A percentile compares a stretch with the other conserved stretches of the same genome.
Evolutionary conservation across 1,139 yeast species (phyloP).

Genomic region (Zygosaccharomyces sapae): DNA sequence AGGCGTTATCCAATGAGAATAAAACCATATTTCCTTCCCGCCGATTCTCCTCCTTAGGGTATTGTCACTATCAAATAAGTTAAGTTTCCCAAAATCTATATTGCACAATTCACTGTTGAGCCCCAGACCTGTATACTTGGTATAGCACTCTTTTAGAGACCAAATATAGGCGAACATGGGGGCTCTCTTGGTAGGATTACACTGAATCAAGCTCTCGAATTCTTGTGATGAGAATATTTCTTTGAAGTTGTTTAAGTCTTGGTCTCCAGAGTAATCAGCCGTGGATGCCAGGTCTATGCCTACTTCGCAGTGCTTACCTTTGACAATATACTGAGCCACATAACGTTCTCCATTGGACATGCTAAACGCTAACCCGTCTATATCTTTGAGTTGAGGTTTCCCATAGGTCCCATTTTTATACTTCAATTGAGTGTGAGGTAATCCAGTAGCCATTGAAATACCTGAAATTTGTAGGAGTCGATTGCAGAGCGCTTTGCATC

Average conservation of each 20-base stretch:
- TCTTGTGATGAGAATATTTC: constrained; percentile 50
- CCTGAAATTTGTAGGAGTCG: constrained; percentile 36
- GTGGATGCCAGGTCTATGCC: constrained; percentile 65
- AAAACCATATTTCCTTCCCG: constrained; percentile 15
- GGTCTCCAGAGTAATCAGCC: constrained; percentile 38
- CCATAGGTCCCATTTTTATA: constrained; percentile 37
- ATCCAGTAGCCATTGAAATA: constrained; percentile 20
- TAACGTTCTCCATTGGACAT: constrained; percentile 52
- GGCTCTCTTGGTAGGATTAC: constrained; percentile 13
- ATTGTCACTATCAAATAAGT: constrained; percentile 6
- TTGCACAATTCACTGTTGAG: constrained; percentile 47
- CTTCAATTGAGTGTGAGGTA: constrained; percentile 14
- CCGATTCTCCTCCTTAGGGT: constrained; percentile 11
- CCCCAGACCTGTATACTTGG: constrained; percentile 61
- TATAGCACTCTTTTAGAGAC: constrained; percentile 71
- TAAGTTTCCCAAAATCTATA: constrained; percentile 30
- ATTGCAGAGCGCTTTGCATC: constrained; percentile 34
- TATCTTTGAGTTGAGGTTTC: constrained; percentile 39
- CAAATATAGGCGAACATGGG: constrained; percentile 51
- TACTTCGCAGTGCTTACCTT: constrained; percentile 33
- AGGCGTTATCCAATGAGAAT: constrained; percentile 23
- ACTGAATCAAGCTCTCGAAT: constrained; percentile 31
- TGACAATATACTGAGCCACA: constrained; percentile 40
- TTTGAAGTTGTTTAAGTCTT: constrained; percentile 42
- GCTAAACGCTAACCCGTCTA: constrained; percentile 47